A percentile compares a stretch with the other conserved stretches of the same genome.
These are phyloP conservation scores for Zhuliangozyma parablackwelliae DNA, from an alignment of 1,139 yeast genomes.

Conservation along the genomic window DNA sequence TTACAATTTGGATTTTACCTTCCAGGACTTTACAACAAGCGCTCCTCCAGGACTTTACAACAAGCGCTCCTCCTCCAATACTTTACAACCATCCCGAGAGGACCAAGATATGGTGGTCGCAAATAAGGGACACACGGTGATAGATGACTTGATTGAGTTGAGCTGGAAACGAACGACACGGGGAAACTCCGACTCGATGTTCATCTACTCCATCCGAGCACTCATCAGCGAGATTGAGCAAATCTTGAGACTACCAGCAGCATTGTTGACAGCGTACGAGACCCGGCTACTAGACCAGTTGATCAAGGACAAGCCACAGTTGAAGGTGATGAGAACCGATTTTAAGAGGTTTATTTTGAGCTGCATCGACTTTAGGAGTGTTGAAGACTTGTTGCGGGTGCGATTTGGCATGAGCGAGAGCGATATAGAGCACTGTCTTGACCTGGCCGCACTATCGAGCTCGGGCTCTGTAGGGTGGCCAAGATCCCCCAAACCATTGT, in stretches of 20 bases:
- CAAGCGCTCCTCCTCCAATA: no score
- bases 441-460: background rate
- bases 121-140: no score
- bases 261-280: constrained; percentile 25
- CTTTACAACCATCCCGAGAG: no score
- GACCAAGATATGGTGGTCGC: no score
- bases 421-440: constrained; percentile 9
- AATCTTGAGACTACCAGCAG: constrained; percentile 14
- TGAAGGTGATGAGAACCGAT: constrained; percentile 25
- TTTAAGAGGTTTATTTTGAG: constrained; percentile 25
- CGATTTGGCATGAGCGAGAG: constrained; percentile 17
- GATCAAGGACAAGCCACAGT: constrained; percentile 22
- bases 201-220: constrained; percentile 22
- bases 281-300: constrained; percentile 20
- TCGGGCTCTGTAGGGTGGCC: no score
- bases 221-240: constrained; percentile 26
- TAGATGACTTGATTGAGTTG: constrained; percentile 19
- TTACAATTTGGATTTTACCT: no score
- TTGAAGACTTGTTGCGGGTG: constrained; percentile 22
- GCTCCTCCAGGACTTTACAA: no score
- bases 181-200: constrained; percentile 18
- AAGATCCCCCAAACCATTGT: no score
- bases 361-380: constrained; percentile 19
- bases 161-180: constrained; percentile 23
- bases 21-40: no score